Conservation (phyloP, 441 rosid species). For the Manihot esculenta region DNA sequence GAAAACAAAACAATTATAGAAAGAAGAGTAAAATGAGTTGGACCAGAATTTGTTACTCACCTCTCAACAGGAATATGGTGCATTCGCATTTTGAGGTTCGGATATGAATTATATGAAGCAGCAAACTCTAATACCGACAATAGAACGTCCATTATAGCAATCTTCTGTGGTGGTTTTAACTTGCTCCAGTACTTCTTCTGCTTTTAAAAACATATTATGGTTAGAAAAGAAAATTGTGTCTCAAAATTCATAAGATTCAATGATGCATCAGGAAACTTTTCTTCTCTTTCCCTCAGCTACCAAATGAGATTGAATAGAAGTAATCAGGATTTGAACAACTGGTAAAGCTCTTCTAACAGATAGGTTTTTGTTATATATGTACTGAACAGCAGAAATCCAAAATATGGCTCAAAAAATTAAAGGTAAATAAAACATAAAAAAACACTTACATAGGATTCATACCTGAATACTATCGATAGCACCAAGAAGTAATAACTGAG, state of each 20-base stretch:
- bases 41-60: conserved; percentile 35
- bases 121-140: conserved; percentile 88
- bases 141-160: conserved; percentile 85
- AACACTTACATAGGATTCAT: conserved; percentile 15
- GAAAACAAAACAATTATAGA: neutral
- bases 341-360: neutral
- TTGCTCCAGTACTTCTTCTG: conserved; percentile 95
- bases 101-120: conserved; percentile 85
- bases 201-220: conserved; percentile 20
- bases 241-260: conserved; percentile 3
- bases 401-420: conserved; percentile 7
- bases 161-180: conserved; percentile 76
- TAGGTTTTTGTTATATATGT: neutral
- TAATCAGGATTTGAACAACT: neutral
- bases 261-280: conserved; percentile 1
- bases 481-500: conserved; percentile 91
- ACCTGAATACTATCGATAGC: conserved; percentile 98
- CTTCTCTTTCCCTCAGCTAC: neutral
- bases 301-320: neutral
- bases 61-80: conserved; percentile 84
- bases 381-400: neutral
- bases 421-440: too few relatives aligned
- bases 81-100: conserved; percentile 85
- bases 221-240: conserved; percentile 12
- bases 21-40: conserved; percentile 1